Evolutionary conservation across 805 yeast species (phyloP), one percentile per base, ranked within the genome.

Genomic region (Lachancea thermotolerans): DNA sequence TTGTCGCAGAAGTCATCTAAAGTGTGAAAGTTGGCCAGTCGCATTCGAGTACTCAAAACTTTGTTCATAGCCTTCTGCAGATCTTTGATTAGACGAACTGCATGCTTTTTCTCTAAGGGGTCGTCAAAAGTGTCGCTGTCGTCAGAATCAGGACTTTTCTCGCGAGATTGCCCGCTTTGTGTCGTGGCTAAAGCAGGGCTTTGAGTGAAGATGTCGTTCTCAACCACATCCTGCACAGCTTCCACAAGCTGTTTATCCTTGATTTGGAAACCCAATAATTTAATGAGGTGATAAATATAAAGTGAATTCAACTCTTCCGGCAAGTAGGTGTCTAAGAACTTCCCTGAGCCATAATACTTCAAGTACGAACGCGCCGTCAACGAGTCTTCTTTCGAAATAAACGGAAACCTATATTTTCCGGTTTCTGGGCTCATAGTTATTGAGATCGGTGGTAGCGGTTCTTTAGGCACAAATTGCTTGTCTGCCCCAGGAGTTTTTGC

Each of bases 51-150:
- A 35, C 69, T 62, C 27, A 75, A 57, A 10, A 84, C 87, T 53
- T 76, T 77, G 45, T 76, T 75, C 66, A 86, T 79, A 9, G 87
- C 89, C 44, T 71, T 71, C 53, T 79, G 80, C 35, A 85, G 66
- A 43, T 74, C 70, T 48, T 72, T 70, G 33, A 82, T 72, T 35
- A 75, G 67, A 41, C 68, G 69, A 48, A 69, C 63, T 21, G 79
- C 65, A 48, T 68, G 70, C 42, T 67, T 66, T 43, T 74, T 75
- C 46, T 73, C 75, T 42, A 66, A 62, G 11, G 69, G 62, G 32
- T 64, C 68, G 12, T 59, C 62, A 14, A 61, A 55, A 32, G 25
- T 52, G 25, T 48, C 47, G 21, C 43, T 37, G 7, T 7, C 58
- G 39, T 29, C 55, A 39, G 34, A 18, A 10, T 44, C 43, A 10